A percentile compares a stretch with the other conserved stretches of the same genome.
Evolutionary conservation across 73 alveolate species (phyloP).

Genomic region (Paramecium octaurelia): DNA sequence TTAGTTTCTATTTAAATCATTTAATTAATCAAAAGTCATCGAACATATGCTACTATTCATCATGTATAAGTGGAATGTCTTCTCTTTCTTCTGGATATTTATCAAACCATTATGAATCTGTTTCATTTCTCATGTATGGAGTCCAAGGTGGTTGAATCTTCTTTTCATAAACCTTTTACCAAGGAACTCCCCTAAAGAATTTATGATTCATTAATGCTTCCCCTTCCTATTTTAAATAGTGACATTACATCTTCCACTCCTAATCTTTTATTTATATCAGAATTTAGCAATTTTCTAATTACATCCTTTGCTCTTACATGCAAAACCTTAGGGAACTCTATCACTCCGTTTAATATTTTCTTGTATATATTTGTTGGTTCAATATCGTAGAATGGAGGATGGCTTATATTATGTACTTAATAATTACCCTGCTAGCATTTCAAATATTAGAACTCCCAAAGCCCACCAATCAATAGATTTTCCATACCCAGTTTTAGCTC

Average conservation of each 20-base stretch:
- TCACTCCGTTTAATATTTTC: constrained; percentile 62
- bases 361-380: constrained; percentile 66
- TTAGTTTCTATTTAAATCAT: neutral
- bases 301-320: constrained; percentile 48
- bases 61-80: neutral
- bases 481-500: constrained; percentile 73
- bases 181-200: constrained; percentile 56
- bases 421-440: constrained; percentile 72
- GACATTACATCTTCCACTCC: constrained; percentile 53
- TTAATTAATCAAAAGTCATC: constrained; percentile 24
- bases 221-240: constrained; percentile 22
- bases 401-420: constrained; percentile 16
- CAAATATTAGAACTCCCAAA: constrained; percentile 78
- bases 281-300: constrained; percentile 41
- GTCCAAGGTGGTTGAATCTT: constrained; percentile 53
- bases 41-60: neutral
- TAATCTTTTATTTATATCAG: constrained; percentile 38
- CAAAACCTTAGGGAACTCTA: constrained; percentile 51
- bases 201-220: constrained; percentile 36
- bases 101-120: constrained; percentile 48
- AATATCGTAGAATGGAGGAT: constrained; percentile 84
- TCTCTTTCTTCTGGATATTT: constrained; percentile 50
- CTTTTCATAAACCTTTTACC: constrained; percentile 12
- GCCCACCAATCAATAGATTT: constrained; percentile 83
- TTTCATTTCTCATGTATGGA: constrained; percentile 29